Conservation (phyloP, 2,329 filamentous ascomycete genomes). For the Monosporascus sp. region DNA sequence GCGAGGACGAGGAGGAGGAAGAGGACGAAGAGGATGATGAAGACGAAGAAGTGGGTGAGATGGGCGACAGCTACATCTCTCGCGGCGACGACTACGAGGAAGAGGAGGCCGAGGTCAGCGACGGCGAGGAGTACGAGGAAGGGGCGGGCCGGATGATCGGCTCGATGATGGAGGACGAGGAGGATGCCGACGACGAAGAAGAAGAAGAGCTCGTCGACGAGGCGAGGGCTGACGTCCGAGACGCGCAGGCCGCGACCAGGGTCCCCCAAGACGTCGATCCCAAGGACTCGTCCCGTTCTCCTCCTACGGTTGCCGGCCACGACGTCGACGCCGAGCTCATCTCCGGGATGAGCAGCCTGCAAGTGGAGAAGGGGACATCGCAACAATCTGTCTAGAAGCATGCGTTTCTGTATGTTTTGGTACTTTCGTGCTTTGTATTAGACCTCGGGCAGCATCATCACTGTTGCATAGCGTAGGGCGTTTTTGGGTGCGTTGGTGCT, state of each 20-base stretch:
- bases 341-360: conserved; percentile 52
- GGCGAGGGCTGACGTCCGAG: conserved; percentile 8
- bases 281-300: conserved; percentile 4
- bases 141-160: conserved; percentile 34
- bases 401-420: background rate
- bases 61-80: conserved; percentile 40
- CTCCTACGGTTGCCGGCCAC: conserved; percentile 25
- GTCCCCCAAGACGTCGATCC: conserved; percentile 6
- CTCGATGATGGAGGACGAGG: conserved; percentile 34
- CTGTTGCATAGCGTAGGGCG: conserved; percentile 16
- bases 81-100: conserved; percentile 26
- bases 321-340: conserved; percentile 54
- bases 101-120: conserved; percentile 27
- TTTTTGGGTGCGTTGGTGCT: conserved; percentile 4
- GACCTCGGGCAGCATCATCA: background rate
- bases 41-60: conserved; percentile 38
- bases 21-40: conserved; percentile 34
- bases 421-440: background rate
- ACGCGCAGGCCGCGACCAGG: conserved; percentile 2
- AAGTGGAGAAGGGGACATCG: conserved; percentile 35
- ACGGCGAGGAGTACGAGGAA: conserved; percentile 37
- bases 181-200: conserved; percentile 28
- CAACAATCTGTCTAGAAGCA: background rate
- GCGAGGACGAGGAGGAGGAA: conserved; percentile 45
- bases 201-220: conserved; percentile 31